Conservation (phyloP, 192 early-diverging fungal genomes). For the Dissophora ornata region DNA sequence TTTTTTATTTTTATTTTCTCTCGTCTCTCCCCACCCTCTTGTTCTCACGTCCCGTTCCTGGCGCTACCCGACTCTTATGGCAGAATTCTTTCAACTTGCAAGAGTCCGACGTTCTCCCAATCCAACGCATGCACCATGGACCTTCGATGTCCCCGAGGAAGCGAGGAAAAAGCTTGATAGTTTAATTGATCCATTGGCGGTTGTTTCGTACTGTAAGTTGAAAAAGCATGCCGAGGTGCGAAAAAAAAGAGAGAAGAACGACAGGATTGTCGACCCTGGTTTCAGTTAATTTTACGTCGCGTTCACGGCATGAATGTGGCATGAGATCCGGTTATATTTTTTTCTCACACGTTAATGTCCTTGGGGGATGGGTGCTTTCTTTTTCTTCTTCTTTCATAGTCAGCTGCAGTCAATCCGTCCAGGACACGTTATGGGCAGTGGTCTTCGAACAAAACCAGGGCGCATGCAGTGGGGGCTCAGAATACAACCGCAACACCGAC, state of each 20-base stretch:
- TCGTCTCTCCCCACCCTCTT: neutral
- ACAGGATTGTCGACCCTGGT: too few relatives aligned
- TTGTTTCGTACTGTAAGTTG: constrained; percentile 10
- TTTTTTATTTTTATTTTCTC: too few relatives aligned
- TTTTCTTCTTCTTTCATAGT: neutral
- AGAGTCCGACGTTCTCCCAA: neutral
- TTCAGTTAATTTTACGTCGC: too few relatives aligned
- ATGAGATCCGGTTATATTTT: too few relatives aligned
- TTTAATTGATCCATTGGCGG: constrained; percentile 3
- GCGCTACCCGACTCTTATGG: too few relatives aligned
- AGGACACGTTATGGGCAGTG: constrained; percentile 4
- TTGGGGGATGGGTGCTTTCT: too few relatives aligned
- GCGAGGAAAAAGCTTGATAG: neutral
- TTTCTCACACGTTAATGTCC: too few relatives aligned
- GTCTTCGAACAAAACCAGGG: neutral
- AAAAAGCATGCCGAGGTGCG: too few relatives aligned
- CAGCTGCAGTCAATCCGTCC: neutral
- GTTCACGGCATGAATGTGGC: too few relatives aligned
- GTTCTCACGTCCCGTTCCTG: too few relatives aligned
- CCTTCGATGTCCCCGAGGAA: constrained; percentile 6
- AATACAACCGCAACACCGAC: neutral
- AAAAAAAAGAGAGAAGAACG: too few relatives aligned
- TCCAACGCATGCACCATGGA: neutral
- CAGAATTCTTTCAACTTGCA: neutral
- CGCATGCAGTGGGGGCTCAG: neutral